These are phyloP conservation scores for Trichosporon asahii DNA, from an alignment of 1,284 basidiomycete genomes.

Conservation along the genomic window DNA sequence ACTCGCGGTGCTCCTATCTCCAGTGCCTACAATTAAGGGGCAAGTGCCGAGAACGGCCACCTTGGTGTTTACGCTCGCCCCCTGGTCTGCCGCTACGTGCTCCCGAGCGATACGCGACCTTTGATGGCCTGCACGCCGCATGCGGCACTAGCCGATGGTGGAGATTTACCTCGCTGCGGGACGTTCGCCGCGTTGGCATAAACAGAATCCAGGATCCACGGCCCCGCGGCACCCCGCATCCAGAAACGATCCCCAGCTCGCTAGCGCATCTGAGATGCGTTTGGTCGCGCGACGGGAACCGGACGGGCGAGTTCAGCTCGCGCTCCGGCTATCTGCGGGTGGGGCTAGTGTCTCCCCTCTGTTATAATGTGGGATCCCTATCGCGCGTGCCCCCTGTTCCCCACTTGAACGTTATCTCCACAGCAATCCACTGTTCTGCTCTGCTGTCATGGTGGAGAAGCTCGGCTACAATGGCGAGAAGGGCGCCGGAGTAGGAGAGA, in stretches of 20 bases:
- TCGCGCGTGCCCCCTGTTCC: not conserved
- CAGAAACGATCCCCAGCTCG: not conserved
- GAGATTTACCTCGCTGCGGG: not conserved
- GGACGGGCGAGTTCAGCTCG: not conserved
- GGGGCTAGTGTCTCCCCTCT: not conserved
- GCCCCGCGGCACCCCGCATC: not conserved
- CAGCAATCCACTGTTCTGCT: not conserved
- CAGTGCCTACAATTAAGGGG: not conserved
- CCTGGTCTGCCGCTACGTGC: not conserved
- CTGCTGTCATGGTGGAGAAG: not conserved
- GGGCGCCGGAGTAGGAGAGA: not conserved
- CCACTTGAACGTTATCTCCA: not conserved
- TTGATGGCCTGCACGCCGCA: not conserved
- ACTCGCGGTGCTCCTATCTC: not conserved
- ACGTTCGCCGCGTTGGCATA: not conserved
- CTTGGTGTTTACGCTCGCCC: not conserved
- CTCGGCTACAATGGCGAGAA: constrained; percentile 8
- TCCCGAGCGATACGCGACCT: not conserved
- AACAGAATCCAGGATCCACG: not conserved
- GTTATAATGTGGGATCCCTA: not conserved
- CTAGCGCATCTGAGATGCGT: not conserved
- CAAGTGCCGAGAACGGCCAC: not conserved
- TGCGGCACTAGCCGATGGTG: not conserved
- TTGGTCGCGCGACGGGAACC: not conserved
- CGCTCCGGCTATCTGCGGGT: not conserved